Base-by-base conservation (phyloP, 495 filamentous ascomycete species). In the Evansstolkia leycettana region DNA sequence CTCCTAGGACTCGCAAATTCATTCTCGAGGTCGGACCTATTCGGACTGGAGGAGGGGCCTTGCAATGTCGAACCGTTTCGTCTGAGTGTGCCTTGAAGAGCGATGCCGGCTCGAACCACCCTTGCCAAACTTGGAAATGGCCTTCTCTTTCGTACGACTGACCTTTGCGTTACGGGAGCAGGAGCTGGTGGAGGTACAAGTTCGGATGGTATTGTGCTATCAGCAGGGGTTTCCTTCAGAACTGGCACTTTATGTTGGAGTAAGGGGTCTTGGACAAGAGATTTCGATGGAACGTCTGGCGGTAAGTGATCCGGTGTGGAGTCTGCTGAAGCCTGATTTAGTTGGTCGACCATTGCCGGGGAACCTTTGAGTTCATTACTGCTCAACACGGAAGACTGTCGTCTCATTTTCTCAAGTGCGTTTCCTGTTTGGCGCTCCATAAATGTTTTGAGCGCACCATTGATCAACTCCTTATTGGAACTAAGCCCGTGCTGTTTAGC, bases 21-120 rank as follows among this genome's bases (percentile, higher is more conserved):
- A 14, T 54, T 42, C 10, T 17, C 32, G 11, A 12, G 14, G n/a
- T 31, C 28, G 17, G 15, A 31, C 14, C 13, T 28, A 9, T 25
- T 17, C 37, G 34, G 14, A 39, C 46, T 16, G 35, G 29, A n/a
- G 31, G 46, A 28, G 12, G 28, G 6, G 41, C 31, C 28, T 18
- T 42, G 18, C 17, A 27, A 28, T 23, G 33, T 15, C 19, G 24
- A 43, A 3, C 16, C 18, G 18, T 26, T 18, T 10, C 50, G 52
- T n/a, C 33, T 45, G n/a, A 73, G 47, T 5, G 64, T 53, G 25
- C 58, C 58, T 40, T 66, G 60, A 9, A 75, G 55, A 10, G 61
- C 65, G 23, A 65, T 56, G 4, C 67, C 69, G 18, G 60, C 60
- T 17, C 64, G 58, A 19, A 71, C 55, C 7, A 67, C 54, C 20